These are phyloP conservation scores for Nitzschia sp. DNA, from an alignment of 108 stramenopile species.

Conservation along the genomic window DNA sequence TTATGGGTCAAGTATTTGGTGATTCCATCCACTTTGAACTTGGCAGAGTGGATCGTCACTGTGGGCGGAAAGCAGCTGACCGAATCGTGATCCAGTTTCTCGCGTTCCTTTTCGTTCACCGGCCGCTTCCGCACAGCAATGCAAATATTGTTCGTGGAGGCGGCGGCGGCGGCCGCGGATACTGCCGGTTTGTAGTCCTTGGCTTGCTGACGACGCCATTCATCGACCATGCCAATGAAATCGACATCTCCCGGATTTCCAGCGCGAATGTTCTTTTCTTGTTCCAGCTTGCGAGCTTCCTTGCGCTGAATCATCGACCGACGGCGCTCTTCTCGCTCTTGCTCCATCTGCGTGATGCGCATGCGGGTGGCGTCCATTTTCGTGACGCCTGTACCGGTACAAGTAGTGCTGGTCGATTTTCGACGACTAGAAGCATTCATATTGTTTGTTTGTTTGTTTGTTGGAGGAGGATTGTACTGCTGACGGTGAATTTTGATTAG, in stretches of 20 bases:
- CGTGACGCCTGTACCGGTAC: too few species aligned
- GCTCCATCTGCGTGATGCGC: constrained; percentile 86
- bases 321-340: constrained; percentile 86
- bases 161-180: not conserved
- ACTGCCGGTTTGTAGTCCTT: not conserved
- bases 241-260: constrained; percentile 99
- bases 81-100: constrained; percentile 90
- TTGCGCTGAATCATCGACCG: constrained; percentile 69
- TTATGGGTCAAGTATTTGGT: constrained; percentile 96
- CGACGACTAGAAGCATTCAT: not conserved
- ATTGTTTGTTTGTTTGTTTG: not conserved
- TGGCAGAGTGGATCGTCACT: constrained; percentile 95
- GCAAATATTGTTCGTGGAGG: constrained; percentile 56
- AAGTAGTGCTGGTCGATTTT: not conserved
- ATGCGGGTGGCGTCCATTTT: constrained; percentile 63
- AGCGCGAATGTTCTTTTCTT: constrained; percentile 68
- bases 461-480: not conserved
- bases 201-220: constrained; percentile 77
- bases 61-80: constrained; percentile 91
- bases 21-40: constrained; percentile 96
- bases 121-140: constrained; percentile 92
- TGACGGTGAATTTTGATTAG: too few species aligned
- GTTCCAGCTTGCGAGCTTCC: constrained; percentile 74
- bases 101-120: constrained; percentile 74
- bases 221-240: constrained; percentile 90